phyloP scores from a whole-genome alignment of 805 yeast genomes.

The Priceomyces castillae region DNA sequence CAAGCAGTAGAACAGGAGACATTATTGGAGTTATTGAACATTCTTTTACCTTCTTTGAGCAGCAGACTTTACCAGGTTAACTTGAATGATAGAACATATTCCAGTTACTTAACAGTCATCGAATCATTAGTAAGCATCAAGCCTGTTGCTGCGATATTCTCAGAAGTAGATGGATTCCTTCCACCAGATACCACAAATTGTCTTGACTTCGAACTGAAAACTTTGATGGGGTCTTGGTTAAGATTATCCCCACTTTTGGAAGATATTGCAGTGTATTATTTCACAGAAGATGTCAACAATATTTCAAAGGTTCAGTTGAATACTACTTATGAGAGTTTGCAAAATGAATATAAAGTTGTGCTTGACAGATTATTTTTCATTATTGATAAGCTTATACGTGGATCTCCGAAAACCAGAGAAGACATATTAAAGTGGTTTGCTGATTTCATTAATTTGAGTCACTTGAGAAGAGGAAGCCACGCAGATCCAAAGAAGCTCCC shows the following conservation, averaged over 20 bases:
- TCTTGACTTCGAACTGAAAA: conserved; percentile 53
- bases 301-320: conserved; percentile 38
- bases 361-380: conserved; percentile 66
- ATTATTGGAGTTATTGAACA: conserved; percentile 55
- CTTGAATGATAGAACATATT: conserved; percentile 50
- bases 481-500: conserved; percentile 66
- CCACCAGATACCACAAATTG: conserved; percentile 43
- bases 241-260: conserved; percentile 70
- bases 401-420: conserved; percentile 61
- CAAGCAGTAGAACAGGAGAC: conserved; percentile 67
- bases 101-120: conserved; percentile 51
- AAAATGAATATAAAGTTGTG: conserved; percentile 58
- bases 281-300: conserved; percentile 24
- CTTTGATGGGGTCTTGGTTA: conserved; percentile 76
- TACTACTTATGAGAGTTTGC: conserved; percentile 56
- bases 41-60: conserved; percentile 48
- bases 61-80: conserved; percentile 36
- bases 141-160: conserved; percentile 56
- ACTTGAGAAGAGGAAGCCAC: conserved; percentile 83
- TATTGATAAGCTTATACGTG: conserved; percentile 71
- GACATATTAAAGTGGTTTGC: conserved; percentile 69
- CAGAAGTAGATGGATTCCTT: conserved; percentile 56
- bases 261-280: conserved; percentile 46
- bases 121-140: conserved; percentile 60
- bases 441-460: conserved; percentile 73